Base-by-base conservation (phyloP, 257 asterid genomes). In the Leonotis leonurus region DNA sequence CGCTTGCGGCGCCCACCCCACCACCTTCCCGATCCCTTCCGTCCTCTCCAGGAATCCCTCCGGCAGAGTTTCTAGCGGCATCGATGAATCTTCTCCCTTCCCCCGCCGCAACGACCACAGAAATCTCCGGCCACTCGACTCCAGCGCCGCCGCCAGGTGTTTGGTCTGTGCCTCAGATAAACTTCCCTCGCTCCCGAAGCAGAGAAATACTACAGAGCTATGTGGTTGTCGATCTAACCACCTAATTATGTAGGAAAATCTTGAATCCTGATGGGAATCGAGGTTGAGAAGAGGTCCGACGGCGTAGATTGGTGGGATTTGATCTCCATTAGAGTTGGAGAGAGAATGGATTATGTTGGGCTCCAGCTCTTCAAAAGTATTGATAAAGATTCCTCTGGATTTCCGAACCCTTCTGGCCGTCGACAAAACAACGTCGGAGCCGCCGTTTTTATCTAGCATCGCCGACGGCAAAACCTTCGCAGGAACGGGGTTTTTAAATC, bases 161-260 rank as follows among this genome's bases (percentile, higher is more conserved):
- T 64, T 77, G 65, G 80, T 82, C 60, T 85, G 86, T 5, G 61
- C n/a, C 29, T 32, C 78, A 5, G 60, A 53, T 69, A 83, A 76
- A 54, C 65, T 62, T 0, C 87, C 87, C 67, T 51, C 52, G 6
- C 75, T 80, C 6, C 90, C 90, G n/a, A 83, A 83, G 62, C 90
- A 83, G 18, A 83, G 57, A 65, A 83, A 80, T 26, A 76, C 75
- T 0, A 83, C 87, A 0, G 87, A 81, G 0, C 24, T 50, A 6
- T 8, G 9, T 0, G 77, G 78, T 35, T 78, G 87, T 0, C 13
- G 11, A 52, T 75, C 84, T 8, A 81, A 32, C 84, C 84, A 81
- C 6, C 46, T 22, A 2, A 64, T 49, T 13, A 64, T 64, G 1
- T 21, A 68, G 6, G 39, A 56, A 5, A 18, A 26, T 16, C 6